Conservation (phyloP, 306 rosid species). For the Ormosia emarginata region DNA sequence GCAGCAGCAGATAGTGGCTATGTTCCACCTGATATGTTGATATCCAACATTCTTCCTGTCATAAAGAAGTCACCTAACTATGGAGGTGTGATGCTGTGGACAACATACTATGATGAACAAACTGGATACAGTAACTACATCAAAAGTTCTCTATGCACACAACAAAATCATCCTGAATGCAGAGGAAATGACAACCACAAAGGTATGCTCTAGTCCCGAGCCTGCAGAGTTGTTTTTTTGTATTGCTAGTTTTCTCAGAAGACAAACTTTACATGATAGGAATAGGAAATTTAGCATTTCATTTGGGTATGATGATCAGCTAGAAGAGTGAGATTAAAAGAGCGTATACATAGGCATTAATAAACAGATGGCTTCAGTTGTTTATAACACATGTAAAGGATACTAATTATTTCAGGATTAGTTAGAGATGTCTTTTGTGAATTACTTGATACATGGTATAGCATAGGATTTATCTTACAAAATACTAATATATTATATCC, state of each 20-base stretch:
- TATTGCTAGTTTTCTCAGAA: neutral
- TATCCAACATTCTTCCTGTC: constrained; percentile 39
- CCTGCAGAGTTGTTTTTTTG: neutral
- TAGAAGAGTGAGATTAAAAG: neutral
- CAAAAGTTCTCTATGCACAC: constrained; percentile 11
- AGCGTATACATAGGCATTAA: neutral
- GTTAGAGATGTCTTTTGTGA: neutral
- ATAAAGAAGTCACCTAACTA: constrained; percentile 37
- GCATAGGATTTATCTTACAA: neutral
- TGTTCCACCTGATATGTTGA: constrained; percentile 35
- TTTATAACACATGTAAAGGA: neutral
- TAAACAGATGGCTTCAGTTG: neutral
- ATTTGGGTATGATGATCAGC: neutral
- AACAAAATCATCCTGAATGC: neutral
- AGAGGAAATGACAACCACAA: neutral
- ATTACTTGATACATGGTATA: neutral
- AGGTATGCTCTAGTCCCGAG: neutral
- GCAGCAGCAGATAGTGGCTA: constrained; percentile 44
- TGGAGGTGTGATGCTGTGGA: constrained; percentile 68
- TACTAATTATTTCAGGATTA: neutral
- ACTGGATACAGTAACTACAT: constrained; percentile 41
- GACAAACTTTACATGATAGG: neutral
- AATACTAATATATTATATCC: neutral
- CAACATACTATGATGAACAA: constrained; percentile 39
- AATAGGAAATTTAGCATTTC: neutral